These are phyloP conservation scores for Phytopythium cucurbitacearum DNA, from an alignment of 352 stramenopile species.

Conservation along the genomic window DNA sequence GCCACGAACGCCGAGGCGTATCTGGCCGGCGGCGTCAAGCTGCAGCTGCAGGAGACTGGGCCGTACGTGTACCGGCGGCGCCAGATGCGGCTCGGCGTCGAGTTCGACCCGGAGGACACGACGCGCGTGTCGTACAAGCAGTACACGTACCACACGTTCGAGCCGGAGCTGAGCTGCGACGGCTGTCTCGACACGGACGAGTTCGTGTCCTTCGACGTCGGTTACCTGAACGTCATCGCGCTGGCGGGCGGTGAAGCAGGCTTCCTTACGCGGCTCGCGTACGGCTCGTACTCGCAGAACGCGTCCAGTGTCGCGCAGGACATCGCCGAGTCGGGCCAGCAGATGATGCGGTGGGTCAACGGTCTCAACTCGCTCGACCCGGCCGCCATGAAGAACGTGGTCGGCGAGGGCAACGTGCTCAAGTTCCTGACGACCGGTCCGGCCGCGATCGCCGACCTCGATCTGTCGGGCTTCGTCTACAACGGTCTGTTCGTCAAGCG, in stretches of 20 bases:
- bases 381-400: slow-evolving; percentile 32
- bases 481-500: slow-evolving; percentile 55
- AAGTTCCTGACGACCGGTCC: slow-evolving; percentile 32
- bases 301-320: slow-evolving; percentile 16
- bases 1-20: slow-evolving; percentile 38
- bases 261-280: slow-evolving; percentile 43
- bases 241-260: slow-evolving; percentile 44
- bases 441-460: slow-evolving; percentile 25
- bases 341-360: slow-evolving; percentile 71
- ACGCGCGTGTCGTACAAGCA: slow-evolving; percentile 49
- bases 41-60: slow-evolving; percentile 53
- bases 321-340: slow-evolving; percentile 33
- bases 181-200: slow-evolving; percentile 44
- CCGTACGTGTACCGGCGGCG: slow-evolving; percentile 63
- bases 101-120: slow-evolving; percentile 31
- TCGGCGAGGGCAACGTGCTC: slow-evolving; percentile 25
- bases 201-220: slow-evolving; percentile 45
- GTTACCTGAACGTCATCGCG: slow-evolving; percentile 67
- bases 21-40: slow-evolving; percentile 39
- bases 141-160: slow-evolving; percentile 66
- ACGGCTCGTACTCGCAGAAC: slow-evolving; percentile 46
- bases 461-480: slow-evolving; percentile 41
- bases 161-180: slow-evolving; percentile 33
- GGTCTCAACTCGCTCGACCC: slow-evolving; percentile 58
- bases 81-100: slow-evolving; percentile 52